These are phyloP conservation scores for Nicotiana noctiflora DNA, from an alignment of 257 asterid genomes.

Conservation along the genomic window DNA sequence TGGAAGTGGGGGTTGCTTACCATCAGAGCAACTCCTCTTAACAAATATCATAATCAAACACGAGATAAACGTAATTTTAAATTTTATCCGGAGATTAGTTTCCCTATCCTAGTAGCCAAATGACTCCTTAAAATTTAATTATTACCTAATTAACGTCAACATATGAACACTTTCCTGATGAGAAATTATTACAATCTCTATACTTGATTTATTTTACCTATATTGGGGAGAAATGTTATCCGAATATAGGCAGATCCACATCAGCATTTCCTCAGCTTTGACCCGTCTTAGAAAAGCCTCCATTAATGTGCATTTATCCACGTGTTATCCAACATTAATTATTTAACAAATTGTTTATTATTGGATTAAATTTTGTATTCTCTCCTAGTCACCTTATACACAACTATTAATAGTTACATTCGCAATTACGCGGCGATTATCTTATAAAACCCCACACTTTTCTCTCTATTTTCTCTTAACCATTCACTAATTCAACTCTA, in stretches of 20 bases:
- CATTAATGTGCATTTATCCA: background rate
- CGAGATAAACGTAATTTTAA: too few species aligned
- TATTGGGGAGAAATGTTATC: background rate
- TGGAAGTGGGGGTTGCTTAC: too few species aligned
- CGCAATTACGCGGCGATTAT: background rate
- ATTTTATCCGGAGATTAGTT: too few species aligned
- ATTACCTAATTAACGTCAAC: too few species aligned
- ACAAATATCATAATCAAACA: too few species aligned
- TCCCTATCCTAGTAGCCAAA: too few species aligned
- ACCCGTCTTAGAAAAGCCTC: slow-evolving; percentile 7
- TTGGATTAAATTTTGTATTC: background rate
- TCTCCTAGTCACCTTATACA: background rate
- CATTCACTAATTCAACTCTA: slow-evolving; percentile 1
- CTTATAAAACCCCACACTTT: background rate
- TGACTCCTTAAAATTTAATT: too few species aligned
- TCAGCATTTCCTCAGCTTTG: slow-evolving; percentile 11
- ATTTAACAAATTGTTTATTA: background rate
- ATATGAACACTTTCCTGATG: background rate
- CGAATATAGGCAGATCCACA: background rate
- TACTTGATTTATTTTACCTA: background rate
- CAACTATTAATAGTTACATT: background rate
- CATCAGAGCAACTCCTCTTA: too few species aligned
- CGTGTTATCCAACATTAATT: background rate
- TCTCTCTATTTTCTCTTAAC: background rate
- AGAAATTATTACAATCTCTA: background rate